Conservation (phyloP, 495 filamentous ascomycete genomes). For the Hapsidospora chrysogenum region DNA sequence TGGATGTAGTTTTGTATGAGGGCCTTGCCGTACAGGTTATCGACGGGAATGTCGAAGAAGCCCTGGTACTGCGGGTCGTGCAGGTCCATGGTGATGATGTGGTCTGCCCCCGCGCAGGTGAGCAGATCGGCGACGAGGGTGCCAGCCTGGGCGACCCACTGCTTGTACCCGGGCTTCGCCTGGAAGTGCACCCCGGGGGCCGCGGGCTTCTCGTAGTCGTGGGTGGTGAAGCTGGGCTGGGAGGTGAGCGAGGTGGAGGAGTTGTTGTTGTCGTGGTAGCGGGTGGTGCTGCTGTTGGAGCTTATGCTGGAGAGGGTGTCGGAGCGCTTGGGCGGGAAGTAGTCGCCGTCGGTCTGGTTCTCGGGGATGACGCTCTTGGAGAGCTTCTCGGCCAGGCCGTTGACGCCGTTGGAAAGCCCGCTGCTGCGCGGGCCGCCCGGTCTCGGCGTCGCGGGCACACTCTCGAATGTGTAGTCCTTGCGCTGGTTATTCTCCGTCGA, state of each 20-base stretch:
- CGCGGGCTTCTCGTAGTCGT: slow-evolving; percentile 39
- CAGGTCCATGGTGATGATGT: slow-evolving; percentile 81
- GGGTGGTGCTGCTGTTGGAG: slow-evolving; percentile 19
- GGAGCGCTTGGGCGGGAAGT: slow-evolving; percentile 3
- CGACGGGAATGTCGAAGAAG: slow-evolving; percentile 96
- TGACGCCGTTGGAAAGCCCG: slow-evolving; percentile 44
- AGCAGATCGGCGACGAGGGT: slow-evolving; percentile 83
- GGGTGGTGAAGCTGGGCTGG: slow-evolving; percentile 27
- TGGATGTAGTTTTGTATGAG: slow-evolving; percentile 30
- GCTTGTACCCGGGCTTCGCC: slow-evolving; percentile 83
- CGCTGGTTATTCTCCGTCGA: slow-evolving; percentile 33
- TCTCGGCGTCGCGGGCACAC: slow-evolving; percentile 68
- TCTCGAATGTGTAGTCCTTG: slow-evolving; percentile 81
- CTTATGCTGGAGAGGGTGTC: slow-evolving; percentile 13
- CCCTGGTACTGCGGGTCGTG: slow-evolving; percentile 70
- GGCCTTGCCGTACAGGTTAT: slow-evolving; percentile 93
- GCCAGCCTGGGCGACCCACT: slow-evolving; percentile 96
- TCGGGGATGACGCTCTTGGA: slow-evolving; percentile 30
- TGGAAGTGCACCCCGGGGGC: slow-evolving; percentile 49
- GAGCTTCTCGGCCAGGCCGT: slow-evolving; percentile 46
- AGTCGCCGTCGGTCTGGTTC: not conserved
- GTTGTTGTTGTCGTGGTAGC: slow-evolving; percentile 15
- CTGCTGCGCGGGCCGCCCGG: slow-evolving; percentile 45
- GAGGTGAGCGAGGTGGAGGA: slow-evolving; percentile 17
- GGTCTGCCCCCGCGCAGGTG: slow-evolving; percentile 52